These are phyloP conservation scores for Gossypium davidsonii DNA, from an alignment of 441 rosid species.

Conservation along the genomic window DNA sequence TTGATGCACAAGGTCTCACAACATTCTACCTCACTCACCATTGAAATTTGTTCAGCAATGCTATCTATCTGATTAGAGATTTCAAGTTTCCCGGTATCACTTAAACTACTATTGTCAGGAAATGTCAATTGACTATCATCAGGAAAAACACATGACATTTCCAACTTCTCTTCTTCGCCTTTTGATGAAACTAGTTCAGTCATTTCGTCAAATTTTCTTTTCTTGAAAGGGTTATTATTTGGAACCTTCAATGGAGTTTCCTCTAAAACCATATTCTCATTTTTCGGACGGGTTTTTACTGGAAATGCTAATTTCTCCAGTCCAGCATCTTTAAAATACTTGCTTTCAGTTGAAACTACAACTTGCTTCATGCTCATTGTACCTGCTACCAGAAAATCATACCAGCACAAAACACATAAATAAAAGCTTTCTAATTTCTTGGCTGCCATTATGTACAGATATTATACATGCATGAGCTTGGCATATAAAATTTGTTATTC, in stretches of 20 bases:
- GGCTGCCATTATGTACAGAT: neutral
- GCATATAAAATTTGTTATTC: neutral
- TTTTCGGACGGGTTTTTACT: conserved; percentile 10
- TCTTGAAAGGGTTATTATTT: conserved; percentile 60
- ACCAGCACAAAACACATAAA: conserved; percentile 12
- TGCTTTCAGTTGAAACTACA: conserved; percentile 24
- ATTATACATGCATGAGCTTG: neutral
- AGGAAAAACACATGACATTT: conserved; percentile 18
- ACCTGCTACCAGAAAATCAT: conserved; percentile 22
- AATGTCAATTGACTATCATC: conserved; percentile 10
- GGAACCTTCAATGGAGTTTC: conserved; percentile 33
- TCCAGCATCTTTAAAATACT: conserved; percentile 31
- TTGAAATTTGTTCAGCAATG: conserved; percentile 29
- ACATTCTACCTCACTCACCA: conserved; percentile 28
- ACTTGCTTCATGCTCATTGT: conserved; percentile 21
- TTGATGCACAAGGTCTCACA: conserved; percentile 13
- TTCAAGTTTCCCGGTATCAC: conserved; percentile 22
- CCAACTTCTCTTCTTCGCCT: conserved; percentile 21
- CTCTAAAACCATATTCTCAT: conserved; percentile 8
- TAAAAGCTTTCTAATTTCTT: neutral
- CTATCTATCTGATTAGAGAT: conserved; percentile 14
- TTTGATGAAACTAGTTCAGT: conserved; percentile 26
- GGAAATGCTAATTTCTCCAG: conserved; percentile 43
- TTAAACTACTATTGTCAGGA: neutral
- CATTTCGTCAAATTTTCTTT: conserved; percentile 26